These are phyloP conservation scores for Medicago ruthenica DNA, from an alignment of 306 rosid genomes.

Conservation along the genomic window DNA sequence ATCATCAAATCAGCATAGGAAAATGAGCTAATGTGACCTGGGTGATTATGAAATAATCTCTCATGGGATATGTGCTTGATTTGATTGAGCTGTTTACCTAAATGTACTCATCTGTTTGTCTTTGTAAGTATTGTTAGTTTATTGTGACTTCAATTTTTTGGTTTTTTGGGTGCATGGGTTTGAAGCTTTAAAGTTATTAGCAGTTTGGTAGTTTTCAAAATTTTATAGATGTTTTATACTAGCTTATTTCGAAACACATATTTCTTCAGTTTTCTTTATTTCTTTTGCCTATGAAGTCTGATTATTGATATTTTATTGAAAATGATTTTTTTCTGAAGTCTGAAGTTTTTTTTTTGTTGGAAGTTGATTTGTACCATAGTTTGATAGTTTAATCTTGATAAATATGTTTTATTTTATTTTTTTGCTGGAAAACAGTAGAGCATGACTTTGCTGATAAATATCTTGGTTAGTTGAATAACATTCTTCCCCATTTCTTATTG, in stretches of 20 bases:
- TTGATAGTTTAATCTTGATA: conserved; percentile 19
- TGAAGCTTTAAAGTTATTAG: neutral
- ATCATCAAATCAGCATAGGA: neutral
- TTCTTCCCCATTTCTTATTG: conserved; percentile 41
- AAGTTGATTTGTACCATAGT: conserved; percentile 6
- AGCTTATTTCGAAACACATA: neutral
- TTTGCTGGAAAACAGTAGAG: neutral
- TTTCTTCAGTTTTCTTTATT: conserved; percentile 10
- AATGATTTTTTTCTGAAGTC: neutral
- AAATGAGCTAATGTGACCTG: neutral
- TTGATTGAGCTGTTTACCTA: neutral
- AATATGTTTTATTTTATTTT: neutral
- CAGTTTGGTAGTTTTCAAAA: neutral
- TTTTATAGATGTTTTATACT: neutral
- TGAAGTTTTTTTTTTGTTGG: neutral
- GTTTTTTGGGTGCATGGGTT: neutral
- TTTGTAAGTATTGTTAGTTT: neutral
- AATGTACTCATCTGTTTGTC: neutral
- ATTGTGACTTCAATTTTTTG: conserved; percentile 7
- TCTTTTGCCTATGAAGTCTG: conserved; percentile 7
- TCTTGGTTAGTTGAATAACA: conserved; percentile 29
- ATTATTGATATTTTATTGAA: conserved; percentile 24
- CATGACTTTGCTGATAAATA: neutral
- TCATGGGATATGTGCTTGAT: neutral
- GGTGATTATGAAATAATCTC: neutral